These are phyloP conservation scores for Eruca vesicaria DNA, from an alignment of 441 rosid genomes.

Conservation along the genomic window DNA sequence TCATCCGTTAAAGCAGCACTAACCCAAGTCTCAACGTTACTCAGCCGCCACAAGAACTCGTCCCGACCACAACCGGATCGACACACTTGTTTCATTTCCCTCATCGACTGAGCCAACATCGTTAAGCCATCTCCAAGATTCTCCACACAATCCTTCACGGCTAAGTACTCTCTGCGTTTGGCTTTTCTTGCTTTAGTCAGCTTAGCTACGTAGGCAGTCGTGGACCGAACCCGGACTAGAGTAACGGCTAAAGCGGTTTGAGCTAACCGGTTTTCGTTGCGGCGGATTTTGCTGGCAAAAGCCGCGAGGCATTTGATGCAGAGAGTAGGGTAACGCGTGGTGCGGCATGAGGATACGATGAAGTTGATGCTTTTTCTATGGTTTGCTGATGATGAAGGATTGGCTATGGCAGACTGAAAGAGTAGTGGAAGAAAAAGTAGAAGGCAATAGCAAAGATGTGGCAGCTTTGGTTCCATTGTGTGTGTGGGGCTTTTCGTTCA, in stretches of 20 bases:
- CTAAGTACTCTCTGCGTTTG: constrained; percentile 54
- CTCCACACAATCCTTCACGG: constrained; percentile 71
- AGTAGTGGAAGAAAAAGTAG: constrained; percentile 29
- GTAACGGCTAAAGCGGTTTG: constrained; percentile 65
- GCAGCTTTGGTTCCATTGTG: constrained; percentile 30
- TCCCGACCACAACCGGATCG: constrained; percentile 37
- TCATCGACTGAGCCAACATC: constrained; percentile 50
- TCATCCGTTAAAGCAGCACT: constrained; percentile 84
- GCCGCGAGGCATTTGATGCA: constrained; percentile 55
- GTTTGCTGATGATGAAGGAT: constrained; percentile 34
- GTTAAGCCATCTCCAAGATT: constrained; percentile 64
- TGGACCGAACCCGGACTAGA: constrained; percentile 53
- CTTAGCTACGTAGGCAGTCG: constrained; percentile 47
- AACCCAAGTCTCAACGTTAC: constrained; percentile 88
- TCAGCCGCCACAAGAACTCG: constrained; percentile 70
- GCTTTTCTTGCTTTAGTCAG: constrained; percentile 44
- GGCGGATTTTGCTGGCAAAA: constrained; percentile 49
- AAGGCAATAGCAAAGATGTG: constrained; percentile 26
- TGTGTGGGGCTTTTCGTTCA: not conserved
- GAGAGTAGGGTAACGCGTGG: constrained; percentile 64
- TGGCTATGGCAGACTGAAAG: constrained; percentile 31
- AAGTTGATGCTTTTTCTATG: constrained; percentile 43
- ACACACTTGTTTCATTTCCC: constrained; percentile 47
- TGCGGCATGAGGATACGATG: constrained; percentile 61
- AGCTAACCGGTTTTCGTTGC: constrained; percentile 56